Evolutionary conservation across 2,329 filamentous ascomycete genomes (phyloP), one percentile per base, ranked within the genome.

Genomic region (Myrmaecium sp.): DNA sequence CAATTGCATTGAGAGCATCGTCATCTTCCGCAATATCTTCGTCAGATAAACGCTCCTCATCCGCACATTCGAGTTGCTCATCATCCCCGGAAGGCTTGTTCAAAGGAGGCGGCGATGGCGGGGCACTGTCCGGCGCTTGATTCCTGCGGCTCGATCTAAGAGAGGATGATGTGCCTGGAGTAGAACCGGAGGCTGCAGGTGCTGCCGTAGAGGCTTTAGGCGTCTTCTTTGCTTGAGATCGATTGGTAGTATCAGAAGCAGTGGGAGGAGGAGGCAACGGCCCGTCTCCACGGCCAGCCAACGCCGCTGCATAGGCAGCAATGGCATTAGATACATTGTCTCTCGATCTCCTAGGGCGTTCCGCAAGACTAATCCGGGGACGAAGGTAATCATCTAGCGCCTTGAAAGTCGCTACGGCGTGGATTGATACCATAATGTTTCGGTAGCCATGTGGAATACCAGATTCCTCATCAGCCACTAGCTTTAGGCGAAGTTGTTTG

Each of bases 331-430:
- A 66, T 15, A 83, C 55, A 1, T 74, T 69, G 28, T 59, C 75
- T 46, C 55, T 58, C 35, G 54, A 56, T 34, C 75, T 66, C 22
- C 74, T 65, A 8, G 78, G 69, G 12, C 80, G 70, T 35, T 93
- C 83, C 3, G 78, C 72, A 9, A 89, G 50, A 41, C 65, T 82
- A 32, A 98, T 92, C 33, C 86, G 70, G 5, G 89, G 89, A 19
- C 89, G 74, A 22, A 98, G 63, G 49, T 95, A 98, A 47, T 98
- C 89, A 45, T 95, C 89, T 14, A 98, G 58, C 1, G 86, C 80
- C 50, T 94, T 95, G 60, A 98, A 95, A 0, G 84, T 95, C 3
- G 89, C 86, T 43, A 98, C 95, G 10, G 89, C 89, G 49, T 98
- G 89, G 30, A 98, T 98, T 0, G 83, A 92, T 1, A 98, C 89